phyloP scores from a whole-genome alignment of 257 asterid species.

The Cinchona pubescens region DNA sequence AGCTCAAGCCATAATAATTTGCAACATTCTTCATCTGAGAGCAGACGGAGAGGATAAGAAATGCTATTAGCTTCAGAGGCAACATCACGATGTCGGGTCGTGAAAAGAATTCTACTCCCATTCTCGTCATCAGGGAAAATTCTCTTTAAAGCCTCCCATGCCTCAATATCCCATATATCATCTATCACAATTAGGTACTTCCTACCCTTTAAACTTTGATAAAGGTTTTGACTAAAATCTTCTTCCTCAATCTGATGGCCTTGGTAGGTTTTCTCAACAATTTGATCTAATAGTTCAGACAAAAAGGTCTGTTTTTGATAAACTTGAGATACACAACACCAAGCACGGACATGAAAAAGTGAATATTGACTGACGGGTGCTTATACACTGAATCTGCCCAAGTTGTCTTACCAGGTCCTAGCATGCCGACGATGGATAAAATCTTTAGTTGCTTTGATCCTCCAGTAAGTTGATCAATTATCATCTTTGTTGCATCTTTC shows the following conservation, averaged over 20 bases:
- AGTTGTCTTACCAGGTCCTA: constrained; percentile 43
- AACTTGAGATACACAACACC: constrained; percentile 33
- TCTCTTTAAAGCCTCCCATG: constrained; percentile 18
- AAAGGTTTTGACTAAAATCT: constrained; percentile 5
- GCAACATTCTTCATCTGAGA: constrained; percentile 31
- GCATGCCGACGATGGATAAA: constrained; percentile 36
- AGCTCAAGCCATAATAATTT: constrained; percentile 29
- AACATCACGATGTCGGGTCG: constrained; percentile 24
- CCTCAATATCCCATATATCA: constrained; percentile 37
- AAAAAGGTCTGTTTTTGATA: constrained; percentile 18
- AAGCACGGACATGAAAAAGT: constrained; percentile 26
- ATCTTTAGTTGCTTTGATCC: constrained; percentile 5
- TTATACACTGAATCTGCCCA: constrained; percentile 30
- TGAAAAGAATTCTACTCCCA: constrained; percentile 39
- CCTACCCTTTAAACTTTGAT: constrained; percentile 22
- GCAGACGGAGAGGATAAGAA: constrained; percentile 14
- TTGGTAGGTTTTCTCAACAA: constrained; percentile 1
- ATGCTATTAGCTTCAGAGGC: constrained; percentile 17
- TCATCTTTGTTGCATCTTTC: neutral
- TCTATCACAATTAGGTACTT: constrained; percentile 38
- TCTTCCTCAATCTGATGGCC: constrained; percentile 4
- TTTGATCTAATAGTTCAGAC: constrained; percentile 13
- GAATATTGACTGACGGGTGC: constrained; percentile 6
- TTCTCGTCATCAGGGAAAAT: neutral
- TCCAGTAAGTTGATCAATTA: constrained; percentile 6